Evolutionary conservation across 345 rosid genomes (phyloP), one percentile per base, ranked within the genome.

Genomic region (Turnera subulata): DNA sequence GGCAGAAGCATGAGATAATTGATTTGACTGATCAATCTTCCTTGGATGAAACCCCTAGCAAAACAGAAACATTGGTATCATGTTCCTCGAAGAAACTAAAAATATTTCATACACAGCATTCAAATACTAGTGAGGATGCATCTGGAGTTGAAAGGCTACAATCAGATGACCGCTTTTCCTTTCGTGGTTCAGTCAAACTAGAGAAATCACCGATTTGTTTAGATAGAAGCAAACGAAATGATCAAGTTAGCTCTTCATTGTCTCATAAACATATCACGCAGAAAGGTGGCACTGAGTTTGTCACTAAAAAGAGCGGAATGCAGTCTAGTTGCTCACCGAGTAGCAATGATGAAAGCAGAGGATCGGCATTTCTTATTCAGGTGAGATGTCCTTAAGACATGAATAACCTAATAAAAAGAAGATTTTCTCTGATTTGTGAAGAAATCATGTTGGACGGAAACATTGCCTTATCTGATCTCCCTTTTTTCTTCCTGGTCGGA

Each of bases 301-400:
- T 38, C 8, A 18, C 47, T 45, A 39, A 59, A 23, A 66, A 75
- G 70, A 71, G 55, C 24, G 53, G 65, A 59, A 58, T 56, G 59
- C 70, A 53, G 29, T 50, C 23, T 24, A 14, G 17, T 20, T 1
- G 59, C 64, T 67, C 55, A 53, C 60, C 76, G 56, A 42, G 72
- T 22, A 70, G 62, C 53, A 77, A 75, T 51, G 77, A 79, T 62
- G 90, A 84, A 77, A 74, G 79, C 33, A 82, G 64, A 64, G 97
- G 96, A 65, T 75, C 97, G 54, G 78, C 74, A 45, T 93, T 84
- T 79, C 76, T 92, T 55, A 65, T 62, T 63, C 87, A 86, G 89
- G 98, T 92, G 59, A 67, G 53, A 44, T 46, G 12, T 20, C 55
- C 19, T 35, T 37, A 12, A 18, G 46, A 16, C 50, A 32, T 39